These are phyloP conservation scores for Hypericum androsaemum DNA, from an alignment of 345 rosid genomes.

Conservation along the genomic window DNA sequence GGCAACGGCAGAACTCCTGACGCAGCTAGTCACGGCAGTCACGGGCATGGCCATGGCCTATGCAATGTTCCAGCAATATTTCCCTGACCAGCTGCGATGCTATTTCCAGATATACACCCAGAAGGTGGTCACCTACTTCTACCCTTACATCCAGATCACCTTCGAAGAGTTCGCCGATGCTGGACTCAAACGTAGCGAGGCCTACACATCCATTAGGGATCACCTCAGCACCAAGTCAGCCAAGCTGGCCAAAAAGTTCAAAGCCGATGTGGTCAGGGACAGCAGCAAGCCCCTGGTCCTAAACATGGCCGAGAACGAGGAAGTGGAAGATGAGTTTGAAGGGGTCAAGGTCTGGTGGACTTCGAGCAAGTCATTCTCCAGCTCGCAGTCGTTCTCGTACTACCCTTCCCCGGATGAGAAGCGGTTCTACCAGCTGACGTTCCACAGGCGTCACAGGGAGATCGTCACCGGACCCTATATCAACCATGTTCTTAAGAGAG, in stretches of 20 bases:
- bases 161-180: conserved; percentile 36
- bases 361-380: conserved; percentile 8
- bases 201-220: conserved; percentile 27
- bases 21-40: too few relatives aligned
- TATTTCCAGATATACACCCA: conserved; percentile 15
- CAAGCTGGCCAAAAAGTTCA: conserved; percentile 34
- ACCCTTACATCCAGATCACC: conserved; percentile 36
- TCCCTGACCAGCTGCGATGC: too few relatives aligned
- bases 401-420: conserved; percentile 23
- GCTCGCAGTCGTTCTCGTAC: conserved; percentile 14
- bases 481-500: conserved; percentile 30
- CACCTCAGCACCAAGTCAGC: too few relatives aligned
- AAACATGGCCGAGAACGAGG: too few relatives aligned
- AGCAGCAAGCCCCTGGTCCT: too few relatives aligned
- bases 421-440: conserved; percentile 34
- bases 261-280: conserved; percentile 32
- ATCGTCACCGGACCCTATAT: conserved; percentile 25
- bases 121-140: conserved; percentile 9
- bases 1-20: too few relatives aligned
- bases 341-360: conserved; percentile 39
- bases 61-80: too few relatives aligned
- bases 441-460: conserved; percentile 32
- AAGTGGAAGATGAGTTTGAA: conserved; percentile 33
- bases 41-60: too few relatives aligned
- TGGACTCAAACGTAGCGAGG: conserved; percentile 28